Evolutionary conservation across 2,329 filamentous ascomycete species (phyloP), one percentile per base, ranked within the genome.

Genomic region (Botrytis sinoallii): DNA sequence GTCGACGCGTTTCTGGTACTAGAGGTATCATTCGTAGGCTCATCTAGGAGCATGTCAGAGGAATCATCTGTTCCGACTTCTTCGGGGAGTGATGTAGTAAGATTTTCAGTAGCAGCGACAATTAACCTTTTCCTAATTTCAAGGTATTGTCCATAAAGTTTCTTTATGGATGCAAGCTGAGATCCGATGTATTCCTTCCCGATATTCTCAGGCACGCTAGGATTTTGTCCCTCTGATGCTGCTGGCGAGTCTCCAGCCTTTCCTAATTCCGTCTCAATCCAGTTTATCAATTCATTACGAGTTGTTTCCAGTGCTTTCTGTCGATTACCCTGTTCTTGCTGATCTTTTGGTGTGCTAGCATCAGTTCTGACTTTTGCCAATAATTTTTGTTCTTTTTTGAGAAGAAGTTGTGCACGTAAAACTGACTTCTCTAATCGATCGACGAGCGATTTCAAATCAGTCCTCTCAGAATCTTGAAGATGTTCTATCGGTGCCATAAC

Each of bases 241-340:
- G 85, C 84, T 2, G 76, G 60, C 12, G 66, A 63, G 20, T 81
- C 79, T 44, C 77, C 77, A 25, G 88, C 88, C 72, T 87, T 88
- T 70, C 85, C 83, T 35, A 92, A 82, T 79, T 91, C 90, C 8
- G 82, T 83, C 80, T 92, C 90, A 73, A 92, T 90, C 90, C 90
- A 92, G 73, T 82, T 84, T 74, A 92, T 91, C 69, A 92, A 84
- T 75, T 88, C 87, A 70, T 87, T 86, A 25, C 90, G 85, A 18
- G 89, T 88, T 12, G 82, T 82, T 60, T 85, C 85, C 16, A 92
- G 82, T 22, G 90, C 90, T 66, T 85, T 83, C 4, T 89, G 63
- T 63, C 76, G 76, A 63, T 64, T 48, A 29, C 73, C 74, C 32
- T 32, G 40, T 65, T 48, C 66, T 38, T 70, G 22, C 14, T 18